phyloP scores from a whole-genome alignment of 1,284 basidiomycete genomes.

The Exobasidium cylindrosporum region DNA sequence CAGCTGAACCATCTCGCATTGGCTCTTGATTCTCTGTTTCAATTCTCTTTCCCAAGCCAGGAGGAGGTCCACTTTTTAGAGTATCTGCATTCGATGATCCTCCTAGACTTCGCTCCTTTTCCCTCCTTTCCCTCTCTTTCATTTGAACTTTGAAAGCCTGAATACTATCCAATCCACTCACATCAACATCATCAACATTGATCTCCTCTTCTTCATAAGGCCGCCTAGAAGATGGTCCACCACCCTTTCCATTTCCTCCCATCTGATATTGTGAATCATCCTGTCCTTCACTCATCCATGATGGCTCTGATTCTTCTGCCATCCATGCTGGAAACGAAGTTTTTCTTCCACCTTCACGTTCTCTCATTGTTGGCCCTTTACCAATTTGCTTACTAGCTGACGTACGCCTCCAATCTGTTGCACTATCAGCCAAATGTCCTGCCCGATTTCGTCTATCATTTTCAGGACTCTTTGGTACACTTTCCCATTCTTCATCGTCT shows the following conservation, averaged over 20 bases:
- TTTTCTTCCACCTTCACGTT: conserved; percentile 7
- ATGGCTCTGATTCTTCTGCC: conserved; percentile 69
- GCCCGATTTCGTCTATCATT: conserved; percentile 22
- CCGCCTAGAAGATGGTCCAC: conserved; percentile 56
- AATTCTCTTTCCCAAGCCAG: conserved; percentile 2
- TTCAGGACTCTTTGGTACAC: conserved; percentile 28
- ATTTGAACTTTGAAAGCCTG: conserved; percentile 85
- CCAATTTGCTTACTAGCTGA: conserved; percentile 8
- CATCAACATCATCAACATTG: conserved; percentile 13
- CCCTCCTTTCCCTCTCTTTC: conserved; percentile 73
- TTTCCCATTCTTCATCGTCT: conserved; percentile 34
- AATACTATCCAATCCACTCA: conserved; percentile 68
- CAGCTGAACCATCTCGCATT: background rate
- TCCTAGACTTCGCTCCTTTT: conserved; percentile 19
- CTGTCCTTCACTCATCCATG: conserved; percentile 77
- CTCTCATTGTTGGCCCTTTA: conserved; percentile 8
- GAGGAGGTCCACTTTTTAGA: conserved; percentile 10
- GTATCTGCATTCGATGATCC: background rate
- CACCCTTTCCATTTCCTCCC: conserved; percentile 63
- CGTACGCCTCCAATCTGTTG: conserved; percentile 15
- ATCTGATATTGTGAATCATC: background rate
- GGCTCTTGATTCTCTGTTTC: background rate
- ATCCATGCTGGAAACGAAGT: conserved; percentile 30
- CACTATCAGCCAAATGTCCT: conserved; percentile 23
- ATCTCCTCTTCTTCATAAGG: conserved; percentile 7